These are phyloP conservation scores for Hibiscus trionum DNA, from an alignment of 345 rosid genomes.

Conservation along the genomic window DNA sequence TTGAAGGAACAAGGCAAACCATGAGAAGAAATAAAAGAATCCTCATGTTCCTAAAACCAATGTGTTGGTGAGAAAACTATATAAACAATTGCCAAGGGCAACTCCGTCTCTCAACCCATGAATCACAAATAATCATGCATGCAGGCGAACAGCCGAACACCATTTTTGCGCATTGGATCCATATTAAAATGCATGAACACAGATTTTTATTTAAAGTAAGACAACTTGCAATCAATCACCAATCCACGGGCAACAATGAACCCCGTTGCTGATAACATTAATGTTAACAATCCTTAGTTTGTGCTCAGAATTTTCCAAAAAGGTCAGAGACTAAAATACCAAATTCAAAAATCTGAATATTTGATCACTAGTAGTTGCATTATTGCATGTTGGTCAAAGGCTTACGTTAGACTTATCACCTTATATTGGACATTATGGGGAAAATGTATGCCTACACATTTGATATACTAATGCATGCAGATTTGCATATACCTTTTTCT, in stretches of 20 bases:
- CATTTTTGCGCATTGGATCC: neutral
- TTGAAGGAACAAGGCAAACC: neutral
- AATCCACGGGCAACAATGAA: neutral
- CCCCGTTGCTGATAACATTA: neutral
- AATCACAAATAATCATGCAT: neutral
- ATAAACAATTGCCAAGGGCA: neutral
- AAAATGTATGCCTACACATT: neutral
- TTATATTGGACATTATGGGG: neutral
- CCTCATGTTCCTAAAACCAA: neutral
- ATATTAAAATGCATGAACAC: neutral
- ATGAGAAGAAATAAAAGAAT: neutral
- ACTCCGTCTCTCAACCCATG: neutral
- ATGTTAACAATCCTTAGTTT: neutral
- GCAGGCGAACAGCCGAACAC: too few species aligned
- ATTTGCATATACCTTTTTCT: too few species aligned
- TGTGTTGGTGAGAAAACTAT: neutral
- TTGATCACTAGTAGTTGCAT: neutral
- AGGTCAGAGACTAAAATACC: neutral
- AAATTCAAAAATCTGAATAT: neutral
- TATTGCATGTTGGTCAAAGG: neutral
- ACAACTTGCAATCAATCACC: neutral
- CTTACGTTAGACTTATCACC: neutral
- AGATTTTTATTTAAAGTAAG: neutral
- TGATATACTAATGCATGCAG: too few species aligned
- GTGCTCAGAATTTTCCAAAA: neutral